Evolutionary conservation across 495 filamentous ascomycete genomes (phyloP), one percentile per base, ranked within the genome.

Genomic region (Podospora australis): DNA sequence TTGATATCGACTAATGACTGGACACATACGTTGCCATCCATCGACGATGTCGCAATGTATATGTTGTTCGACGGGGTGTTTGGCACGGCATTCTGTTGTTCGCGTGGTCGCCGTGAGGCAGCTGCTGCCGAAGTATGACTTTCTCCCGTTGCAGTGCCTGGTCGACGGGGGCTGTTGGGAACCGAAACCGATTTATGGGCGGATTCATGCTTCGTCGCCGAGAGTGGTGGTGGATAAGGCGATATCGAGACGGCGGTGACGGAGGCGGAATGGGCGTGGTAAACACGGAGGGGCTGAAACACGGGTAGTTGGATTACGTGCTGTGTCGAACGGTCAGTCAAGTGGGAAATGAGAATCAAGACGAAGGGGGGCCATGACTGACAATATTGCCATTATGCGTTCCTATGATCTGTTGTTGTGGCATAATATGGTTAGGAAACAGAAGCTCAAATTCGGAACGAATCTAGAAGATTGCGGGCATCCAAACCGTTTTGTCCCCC

Each of bases 341-440:
- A 48, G 50, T 14, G 40, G 44, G 23, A 45, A 28, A 53, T 39
- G 8, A 36, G 25, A 21, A 10, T 16, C 14, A 7, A 14, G 24
- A n/a, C 6, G 21, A 17, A 9, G 16, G 32, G 14, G 38, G n/a
- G n/a, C n/a, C n/a, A n/a, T n/a, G n/a, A 47, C 86, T 78, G 74
- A 95, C 90, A 56, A 97, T 88, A 58, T 92, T 95, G 54, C 92
- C 92, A 69, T 95, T 96, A 66, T 98, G 92, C 3, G 94, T 96
- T 54, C 92, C 92, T 52, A 94, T 72, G 46, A 97, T 84, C 88
- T 94, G 41, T 23, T 6, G 28, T 8, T 44, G 1, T 30, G 26
- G 6, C 6, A 30, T 30, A 30, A 30, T 30, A 13, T 6, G 6
- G 6, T 6, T 13, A 30, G 13, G 26, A 30, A 13, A 6, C 26